These are phyloP conservation scores for Asclepias syriaca DNA, from an alignment of 257 asterid species.

Conservation along the genomic window DNA sequence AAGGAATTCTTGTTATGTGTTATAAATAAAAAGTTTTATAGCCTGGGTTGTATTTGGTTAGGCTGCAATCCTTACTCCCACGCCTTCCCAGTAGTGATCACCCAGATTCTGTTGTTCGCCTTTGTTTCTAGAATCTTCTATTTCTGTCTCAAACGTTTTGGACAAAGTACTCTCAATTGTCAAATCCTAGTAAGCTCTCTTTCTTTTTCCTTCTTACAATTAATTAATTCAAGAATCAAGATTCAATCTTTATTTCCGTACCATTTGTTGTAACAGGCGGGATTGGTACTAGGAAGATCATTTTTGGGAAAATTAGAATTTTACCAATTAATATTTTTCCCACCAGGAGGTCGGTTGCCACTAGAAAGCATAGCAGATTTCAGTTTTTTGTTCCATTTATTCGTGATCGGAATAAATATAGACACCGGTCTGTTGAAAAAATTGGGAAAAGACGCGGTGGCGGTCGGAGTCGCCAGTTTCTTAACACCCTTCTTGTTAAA, in stretches of 20 bases:
- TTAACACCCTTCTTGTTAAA: constrained; percentile 35
- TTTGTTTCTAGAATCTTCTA: constrained; percentile 22
- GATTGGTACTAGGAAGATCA: constrained; percentile 47
- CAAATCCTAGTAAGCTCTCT: constrained; percentile 46
- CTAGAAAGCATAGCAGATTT: constrained; percentile 47
- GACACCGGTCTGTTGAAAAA: constrained; percentile 34
- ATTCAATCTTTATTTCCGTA: not conserved
- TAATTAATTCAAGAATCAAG: no score
- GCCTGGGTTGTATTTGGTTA: constrained; percentile 44
- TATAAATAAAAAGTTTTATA: constrained; percentile 21
- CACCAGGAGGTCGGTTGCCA: constrained; percentile 33
- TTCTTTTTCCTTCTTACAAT: no score
- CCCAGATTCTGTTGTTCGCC: constrained; percentile 32
- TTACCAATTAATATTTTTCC: constrained; percentile 25
- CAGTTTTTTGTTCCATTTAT: constrained; percentile 52
- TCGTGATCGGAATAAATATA: constrained; percentile 45
- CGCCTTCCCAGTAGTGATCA: constrained; percentile 31
- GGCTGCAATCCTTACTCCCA: constrained; percentile 37
- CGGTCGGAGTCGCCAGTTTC: constrained; percentile 37
- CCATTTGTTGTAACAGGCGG: constrained; percentile 34
- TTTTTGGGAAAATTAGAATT: constrained; percentile 18
- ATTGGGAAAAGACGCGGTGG: constrained; percentile 26
- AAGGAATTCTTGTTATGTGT: constrained; percentile 44
- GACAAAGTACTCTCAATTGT: constrained; percentile 53
- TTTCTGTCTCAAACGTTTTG: constrained; percentile 34